A percentile compares a stretch with the other conserved stretches of the same genome.
Evolutionary conservation across 257 asterid species (phyloP).

Genomic region (Solanum okadae): DNA sequence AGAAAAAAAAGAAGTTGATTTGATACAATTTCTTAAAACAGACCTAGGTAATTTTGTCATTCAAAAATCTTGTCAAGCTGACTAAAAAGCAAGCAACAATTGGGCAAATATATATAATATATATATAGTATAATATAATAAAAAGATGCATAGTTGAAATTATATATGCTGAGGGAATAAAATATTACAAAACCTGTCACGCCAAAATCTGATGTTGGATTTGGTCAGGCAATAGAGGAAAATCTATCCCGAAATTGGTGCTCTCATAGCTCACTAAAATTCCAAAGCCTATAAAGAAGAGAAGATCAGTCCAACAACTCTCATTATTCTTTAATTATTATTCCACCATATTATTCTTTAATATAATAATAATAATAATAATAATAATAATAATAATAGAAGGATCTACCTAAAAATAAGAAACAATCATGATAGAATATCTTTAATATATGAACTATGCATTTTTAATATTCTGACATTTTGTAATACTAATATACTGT

Average conservation of each 20-base stretch:
- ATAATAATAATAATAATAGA: neutral
- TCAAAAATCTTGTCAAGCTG: neutral
- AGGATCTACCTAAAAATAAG: constrained; percentile 29
- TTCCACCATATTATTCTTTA: neutral
- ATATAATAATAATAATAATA: neutral
- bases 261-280: constrained; percentile 8
- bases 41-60: neutral
- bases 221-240: constrained; percentile 11
- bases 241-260: constrained; percentile 23
- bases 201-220: constrained; percentile 36
- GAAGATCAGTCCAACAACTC: neutral
- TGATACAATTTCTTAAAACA: neutral
- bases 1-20: neutral
- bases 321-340: constrained; percentile 25
- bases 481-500: neutral
- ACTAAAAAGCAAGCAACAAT: neutral
- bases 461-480: neutral
- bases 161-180: neutral
- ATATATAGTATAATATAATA: too few relatives aligned
- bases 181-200: constrained; percentile 8
- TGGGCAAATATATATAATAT: neutral
- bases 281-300: neutral
- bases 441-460: neutral
- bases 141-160: neutral
- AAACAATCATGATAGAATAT: constrained; percentile 24